phyloP scores from a whole-genome alignment of 108 stramenopile genomes.

The Phaeodactylum tricornutum region DNA sequence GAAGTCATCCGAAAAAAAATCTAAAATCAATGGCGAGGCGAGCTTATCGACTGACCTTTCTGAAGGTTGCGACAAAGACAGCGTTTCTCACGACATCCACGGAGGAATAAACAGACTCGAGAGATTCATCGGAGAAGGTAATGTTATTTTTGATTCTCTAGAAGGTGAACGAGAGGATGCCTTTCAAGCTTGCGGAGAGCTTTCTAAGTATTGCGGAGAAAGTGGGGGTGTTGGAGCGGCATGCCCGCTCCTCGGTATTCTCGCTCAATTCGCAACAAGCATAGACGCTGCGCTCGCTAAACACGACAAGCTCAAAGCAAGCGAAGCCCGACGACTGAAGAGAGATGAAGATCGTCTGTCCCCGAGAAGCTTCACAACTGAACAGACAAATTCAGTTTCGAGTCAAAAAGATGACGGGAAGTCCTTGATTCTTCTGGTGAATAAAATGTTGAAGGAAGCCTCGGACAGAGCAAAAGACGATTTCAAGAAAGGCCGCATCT shows the following conservation, averaged over 20 bases:
- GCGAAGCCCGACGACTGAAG: slow-evolving; percentile 27
- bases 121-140: slow-evolving; percentile 43
- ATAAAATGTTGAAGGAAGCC: slow-evolving; percentile 61
- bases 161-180: slow-evolving; percentile 40
- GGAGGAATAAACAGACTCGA: slow-evolving; percentile 45
- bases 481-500: slow-evolving; percentile 47
- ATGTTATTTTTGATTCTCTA: slow-evolving; percentile 23
- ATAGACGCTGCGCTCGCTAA: slow-evolving; percentile 54
- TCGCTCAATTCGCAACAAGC: slow-evolving; percentile 51
- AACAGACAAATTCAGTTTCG: slow-evolving; percentile 1
- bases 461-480: slow-evolving; percentile 44
- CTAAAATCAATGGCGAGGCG: slow-evolving; percentile 1
- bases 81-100: no score
- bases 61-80: not conserved
- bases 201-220: slow-evolving; percentile 71
- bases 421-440: slow-evolving; percentile 68
- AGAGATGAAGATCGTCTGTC: no score
- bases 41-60: slow-evolving; percentile 1
- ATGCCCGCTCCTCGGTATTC: slow-evolving; percentile 44
- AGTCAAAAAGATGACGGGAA: slow-evolving; percentile 5
- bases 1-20: not conserved
- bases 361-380: slow-evolving; percentile 9
- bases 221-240: slow-evolving; percentile 54
- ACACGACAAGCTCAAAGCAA: slow-evolving; percentile 49
- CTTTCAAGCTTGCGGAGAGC: slow-evolving; percentile 54